Evolutionary conservation across 2,329 filamentous ascomycete genomes (phyloP).

Genomic region (Decorospora gaudefroyi): DNA sequence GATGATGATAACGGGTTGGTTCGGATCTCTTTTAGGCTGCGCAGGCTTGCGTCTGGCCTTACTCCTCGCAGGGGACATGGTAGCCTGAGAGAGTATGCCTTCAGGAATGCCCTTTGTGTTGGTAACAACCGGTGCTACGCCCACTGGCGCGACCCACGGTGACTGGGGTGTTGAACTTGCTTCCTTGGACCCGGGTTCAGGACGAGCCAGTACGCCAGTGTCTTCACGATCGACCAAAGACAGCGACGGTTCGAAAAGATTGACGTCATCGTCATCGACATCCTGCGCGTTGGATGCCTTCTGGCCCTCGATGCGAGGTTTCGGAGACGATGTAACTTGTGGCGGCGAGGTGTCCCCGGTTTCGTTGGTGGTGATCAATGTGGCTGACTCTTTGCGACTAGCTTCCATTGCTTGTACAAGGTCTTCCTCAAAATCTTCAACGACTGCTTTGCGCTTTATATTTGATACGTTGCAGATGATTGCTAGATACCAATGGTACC

Average conservation of each 20-base stretch:
- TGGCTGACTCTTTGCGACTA: background rate
- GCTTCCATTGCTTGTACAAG: background rate
- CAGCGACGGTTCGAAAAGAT: slow-evolving; percentile 30
- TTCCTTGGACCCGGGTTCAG: background rate
- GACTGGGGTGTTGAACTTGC: background rate
- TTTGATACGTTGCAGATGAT: slow-evolving; percentile 88
- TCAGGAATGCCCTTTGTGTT: slow-evolving; percentile 8
- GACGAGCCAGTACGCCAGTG: background rate
- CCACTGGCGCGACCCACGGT: background rate
- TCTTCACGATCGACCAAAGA: slow-evolving; percentile 29
- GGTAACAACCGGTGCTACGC: slow-evolving; percentile 6
- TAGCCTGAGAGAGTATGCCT: slow-evolving; percentile 10
- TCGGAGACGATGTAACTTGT: background rate
- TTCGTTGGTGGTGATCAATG: background rate
- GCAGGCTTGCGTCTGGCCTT: slow-evolving; percentile 29
- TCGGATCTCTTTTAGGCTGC: slow-evolving; percentile 38
- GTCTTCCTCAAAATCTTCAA: slow-evolving; percentile 15
- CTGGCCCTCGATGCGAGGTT: background rate
- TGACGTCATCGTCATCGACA: slow-evolving; percentile 21
- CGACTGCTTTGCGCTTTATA: slow-evolving; percentile 51
- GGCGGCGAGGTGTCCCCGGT: background rate
- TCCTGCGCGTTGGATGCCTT: background rate
- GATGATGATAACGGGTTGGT: slow-evolving; percentile 72
- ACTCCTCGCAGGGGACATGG: slow-evolving; percentile 22
- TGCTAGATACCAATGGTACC: slow-evolving; percentile 84